These are phyloP conservation scores for Paracorniculantispora psalliotae DNA, from an alignment of 2,329 filamentous ascomycete genomes.

Conservation along the genomic window DNA sequence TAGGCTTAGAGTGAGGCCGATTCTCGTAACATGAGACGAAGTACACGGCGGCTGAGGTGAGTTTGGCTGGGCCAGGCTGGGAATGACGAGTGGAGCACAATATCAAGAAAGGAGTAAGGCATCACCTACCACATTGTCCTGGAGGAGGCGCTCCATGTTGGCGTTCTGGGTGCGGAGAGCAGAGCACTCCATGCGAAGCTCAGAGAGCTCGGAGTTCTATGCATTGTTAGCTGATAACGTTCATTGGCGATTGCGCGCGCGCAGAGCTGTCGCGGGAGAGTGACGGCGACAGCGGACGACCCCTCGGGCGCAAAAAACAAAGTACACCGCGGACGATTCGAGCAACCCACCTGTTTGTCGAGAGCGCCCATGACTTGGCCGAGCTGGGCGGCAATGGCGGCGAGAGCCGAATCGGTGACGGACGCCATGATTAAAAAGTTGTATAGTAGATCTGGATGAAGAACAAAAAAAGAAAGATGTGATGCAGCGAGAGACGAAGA, in stretches of 20 bases:
- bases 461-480: conserved; percentile 4
- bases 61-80: neutral
- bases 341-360: conserved; percentile 14
- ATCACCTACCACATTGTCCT: conserved; percentile 19
- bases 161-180: conserved; percentile 22
- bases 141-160: conserved; percentile 20
- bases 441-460: neutral
- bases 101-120: conserved; percentile 2
- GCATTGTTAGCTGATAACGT: neutral
- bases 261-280: neutral
- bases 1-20: neutral
- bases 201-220: conserved; percentile 21
- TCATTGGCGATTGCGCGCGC: neutral
- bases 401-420: conserved; percentile 12
- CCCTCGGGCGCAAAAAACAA: conserved; percentile 4
- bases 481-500: conserved; percentile 14
- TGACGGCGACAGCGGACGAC: neutral
- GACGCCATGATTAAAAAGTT: conserved; percentile 13
- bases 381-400: conserved; percentile 14
- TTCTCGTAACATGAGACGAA: neutral
- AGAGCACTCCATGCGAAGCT: conserved; percentile 21
- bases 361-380: conserved; percentile 15
- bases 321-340: neutral
- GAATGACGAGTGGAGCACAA: neutral
- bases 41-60: neutral